Conservation (phyloP, 2,329 filamentous ascomycete genomes). For the Penicillium sp. region DNA sequence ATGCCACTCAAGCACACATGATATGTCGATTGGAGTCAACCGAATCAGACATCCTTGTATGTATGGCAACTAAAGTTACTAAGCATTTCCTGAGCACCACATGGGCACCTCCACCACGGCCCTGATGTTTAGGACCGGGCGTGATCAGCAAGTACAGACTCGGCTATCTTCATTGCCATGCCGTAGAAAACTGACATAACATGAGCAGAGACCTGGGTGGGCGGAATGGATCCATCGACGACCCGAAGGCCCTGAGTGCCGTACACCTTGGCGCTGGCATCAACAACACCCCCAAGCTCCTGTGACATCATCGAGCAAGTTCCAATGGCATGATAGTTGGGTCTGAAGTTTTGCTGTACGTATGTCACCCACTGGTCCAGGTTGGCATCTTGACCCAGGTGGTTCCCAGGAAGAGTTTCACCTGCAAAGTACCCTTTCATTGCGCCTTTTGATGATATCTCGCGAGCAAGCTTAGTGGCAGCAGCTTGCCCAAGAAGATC, state of each 20-base stretch:
- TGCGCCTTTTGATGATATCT: conserved; percentile 18
- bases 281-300: conserved; percentile 37
- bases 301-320: conserved; percentile 37
- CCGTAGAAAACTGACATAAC: conserved; percentile 35
- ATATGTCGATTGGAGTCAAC: no score
- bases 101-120: not conserved
- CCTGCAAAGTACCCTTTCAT: conserved; percentile 23
- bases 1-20: no score
- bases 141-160: conserved; percentile 18
- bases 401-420: conserved; percentile 18
- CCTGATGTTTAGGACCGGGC: not conserved
- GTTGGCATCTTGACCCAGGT: conserved; percentile 17
- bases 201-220: conserved; percentile 35
- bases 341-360: conserved; percentile 26
- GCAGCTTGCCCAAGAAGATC: conserved; percentile 31
- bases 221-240: conserved; percentile 39
- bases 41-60: no score
- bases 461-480: conserved; percentile 28
- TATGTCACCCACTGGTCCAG: conserved; percentile 28
- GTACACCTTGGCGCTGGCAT: conserved; percentile 31
- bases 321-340: conserved; percentile 33
- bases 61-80: no score
- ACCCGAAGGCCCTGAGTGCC: conserved; percentile 37
- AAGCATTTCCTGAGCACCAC: no score
- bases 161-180: conserved; percentile 30